Evolutionary conservation across 768 basidiomycete genomes (phyloP).

Genomic region (Agrocybe pediades): DNA sequence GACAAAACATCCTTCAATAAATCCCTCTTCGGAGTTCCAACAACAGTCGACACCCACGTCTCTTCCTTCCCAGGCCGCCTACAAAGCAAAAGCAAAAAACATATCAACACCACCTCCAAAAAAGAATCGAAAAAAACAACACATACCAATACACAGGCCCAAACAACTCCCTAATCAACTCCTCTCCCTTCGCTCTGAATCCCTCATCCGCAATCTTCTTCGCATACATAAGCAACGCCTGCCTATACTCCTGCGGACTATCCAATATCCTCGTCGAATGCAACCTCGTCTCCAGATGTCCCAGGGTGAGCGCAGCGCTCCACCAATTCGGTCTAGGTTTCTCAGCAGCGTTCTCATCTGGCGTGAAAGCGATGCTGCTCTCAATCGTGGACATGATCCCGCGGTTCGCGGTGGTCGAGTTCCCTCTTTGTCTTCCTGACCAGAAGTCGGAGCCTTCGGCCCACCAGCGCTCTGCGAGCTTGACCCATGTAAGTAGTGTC

Average conservation of each 20-base stretch:
- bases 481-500: constrained; percentile 66
- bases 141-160: constrained; percentile 90
- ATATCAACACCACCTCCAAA: background rate
- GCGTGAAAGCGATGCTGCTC: constrained; percentile 38
- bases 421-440: constrained; percentile 67
- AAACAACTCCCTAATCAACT: constrained; percentile 86
- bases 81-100: constrained; percentile 13
- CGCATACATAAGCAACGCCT: constrained; percentile 74
- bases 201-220: constrained; percentile 89
- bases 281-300: constrained; percentile 85
- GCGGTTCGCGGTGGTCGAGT: constrained; percentile 40
- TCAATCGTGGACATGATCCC: constrained; percentile 60
- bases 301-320: constrained; percentile 79
- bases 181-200: constrained; percentile 86
- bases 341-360: constrained; percentile 37
- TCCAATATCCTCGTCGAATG: constrained; percentile 75
- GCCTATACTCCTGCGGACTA: constrained; percentile 84
- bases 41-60: constrained; percentile 66
- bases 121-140: constrained; percentile 1
- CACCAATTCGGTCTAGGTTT: constrained; percentile 75
- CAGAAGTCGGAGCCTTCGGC: constrained; percentile 80
- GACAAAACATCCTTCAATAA: constrained; percentile 78
- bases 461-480: constrained; percentile 85
- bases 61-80: constrained; percentile 73
- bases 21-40: constrained; percentile 80